Percentiles rank a stretch among this genome's conserved stretches.
Evolutionary conservation across 768 basidiomycete genomes (phyloP).

Genomic region (Termitomyces bulborhizus): DNA sequence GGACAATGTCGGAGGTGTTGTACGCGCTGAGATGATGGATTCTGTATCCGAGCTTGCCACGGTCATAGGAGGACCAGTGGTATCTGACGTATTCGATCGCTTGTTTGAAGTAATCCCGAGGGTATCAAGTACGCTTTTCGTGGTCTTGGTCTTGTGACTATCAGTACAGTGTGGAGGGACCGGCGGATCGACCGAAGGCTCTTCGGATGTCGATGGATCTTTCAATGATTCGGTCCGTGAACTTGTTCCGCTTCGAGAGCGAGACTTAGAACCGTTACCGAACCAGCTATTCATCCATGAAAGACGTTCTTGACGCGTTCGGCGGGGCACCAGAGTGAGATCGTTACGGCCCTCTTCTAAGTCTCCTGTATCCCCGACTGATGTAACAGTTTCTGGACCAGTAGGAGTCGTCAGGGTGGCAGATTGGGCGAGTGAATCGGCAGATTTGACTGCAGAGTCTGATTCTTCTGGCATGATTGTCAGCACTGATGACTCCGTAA

Average conservation of each 20-base stretch:
- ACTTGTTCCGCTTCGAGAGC: conserved; percentile 15
- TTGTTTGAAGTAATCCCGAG: conserved; percentile 53
- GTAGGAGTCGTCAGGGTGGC: conserved; percentile 8
- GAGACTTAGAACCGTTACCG: conserved; percentile 39
- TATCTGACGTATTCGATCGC: conserved; percentile 12
- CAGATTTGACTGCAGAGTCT: conserved; percentile 9
- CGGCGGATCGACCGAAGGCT: conserved; percentile 4
- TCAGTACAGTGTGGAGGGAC: conserved; percentile 17
- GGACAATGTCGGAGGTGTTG: conserved; percentile 17
- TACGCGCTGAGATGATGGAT: conserved; percentile 27
- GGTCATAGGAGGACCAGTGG: conserved; percentile 4
- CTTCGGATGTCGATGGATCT: conserved; percentile 13
- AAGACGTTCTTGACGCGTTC: conserved; percentile 39
- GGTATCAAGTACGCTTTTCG: conserved; percentile 66
- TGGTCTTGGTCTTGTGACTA: conserved; percentile 28
- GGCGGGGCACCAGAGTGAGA: conserved; percentile 12
- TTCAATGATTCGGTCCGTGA: conserved; percentile 15
- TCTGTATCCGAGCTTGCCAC: conserved; percentile 23
- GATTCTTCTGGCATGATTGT: conserved; percentile 30
- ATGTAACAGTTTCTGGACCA: background rate
- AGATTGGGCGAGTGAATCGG: conserved; percentile 2
- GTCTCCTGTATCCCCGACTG: background rate
- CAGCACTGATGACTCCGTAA: conserved; percentile 25
- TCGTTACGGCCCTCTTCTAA: conserved; percentile 6
- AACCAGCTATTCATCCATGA: conserved; percentile 77